Evolutionary conservation across 768 basidiomycete genomes (phyloP), one percentile per base, ranked within the genome.

Genomic region (Dictyophora rubrovolvata): DNA sequence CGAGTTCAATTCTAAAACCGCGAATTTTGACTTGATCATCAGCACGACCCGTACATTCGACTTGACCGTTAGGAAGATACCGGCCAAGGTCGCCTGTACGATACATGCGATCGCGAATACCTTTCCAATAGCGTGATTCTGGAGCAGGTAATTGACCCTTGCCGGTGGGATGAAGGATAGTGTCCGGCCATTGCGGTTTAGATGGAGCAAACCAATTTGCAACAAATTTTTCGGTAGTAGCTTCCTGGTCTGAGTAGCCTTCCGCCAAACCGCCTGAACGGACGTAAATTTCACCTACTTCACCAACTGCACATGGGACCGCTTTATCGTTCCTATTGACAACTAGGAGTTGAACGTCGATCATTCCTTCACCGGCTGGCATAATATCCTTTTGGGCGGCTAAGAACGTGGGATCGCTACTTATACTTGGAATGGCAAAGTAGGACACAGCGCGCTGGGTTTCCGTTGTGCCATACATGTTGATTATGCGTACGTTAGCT

Each of bases 381-480:
- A 99, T 95, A 71, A 96, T 86, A 67, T 98, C 96, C 73, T 99
- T 99, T 69, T 94, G 89, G 1, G 85, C 92, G 21, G 86, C 82
- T 47, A 98, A 79, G 80, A 96, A 97, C 1, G 93, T 93, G 0
- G 86, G 79, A 67, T 98, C 93, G 57, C 79, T 78, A 8, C 85
- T 75, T 9, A 95, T 81, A 55, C 89, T 81, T 1, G 95, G 93
- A 65, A 98, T 92, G 20, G 85, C 80, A 69, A 94, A 97, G 74
- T 97, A 98, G 20, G 94, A 97, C 10, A 99, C 96, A 1, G 96
- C 96, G 55, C 96, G 89, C 70, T 99, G 96, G 8, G 96, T 98
- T 73, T 99, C 96, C 20, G 96, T 99, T 7, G 96, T 98, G 16
- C 96, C 96, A 70, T 97, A 99, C 96, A 99, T 99, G 77, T 99